Conservation (phyloP, 2,329 filamentous ascomycete species). For the Penicillium sp. region DNA sequence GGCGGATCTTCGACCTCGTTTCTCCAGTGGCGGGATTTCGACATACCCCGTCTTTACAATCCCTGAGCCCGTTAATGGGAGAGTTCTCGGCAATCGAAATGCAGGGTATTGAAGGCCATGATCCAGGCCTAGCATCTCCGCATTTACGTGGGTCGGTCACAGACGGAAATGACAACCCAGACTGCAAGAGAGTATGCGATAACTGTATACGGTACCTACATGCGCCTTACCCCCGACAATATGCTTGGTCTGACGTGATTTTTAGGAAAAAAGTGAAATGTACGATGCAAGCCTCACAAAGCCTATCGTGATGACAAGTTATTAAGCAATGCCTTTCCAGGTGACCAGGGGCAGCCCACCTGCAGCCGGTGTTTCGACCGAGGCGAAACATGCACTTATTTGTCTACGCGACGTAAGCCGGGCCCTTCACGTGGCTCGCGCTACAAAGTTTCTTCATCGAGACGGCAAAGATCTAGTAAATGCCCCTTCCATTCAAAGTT, state of each 20-base stretch:
- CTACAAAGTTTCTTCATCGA: slow-evolving; percentile 1
- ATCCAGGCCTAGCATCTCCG: background rate
- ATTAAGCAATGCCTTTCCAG: slow-evolving; percentile 15
- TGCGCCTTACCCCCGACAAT: background rate
- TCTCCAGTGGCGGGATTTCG: background rate
- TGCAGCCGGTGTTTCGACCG: slow-evolving; percentile 38
- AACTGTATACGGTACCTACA: slow-evolving; percentile 14
- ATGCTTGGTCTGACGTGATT: background rate
- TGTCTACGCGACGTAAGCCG: slow-evolving; percentile 30
- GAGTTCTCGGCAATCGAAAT: background rate
- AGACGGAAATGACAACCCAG: background rate
- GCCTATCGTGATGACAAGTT: background rate
- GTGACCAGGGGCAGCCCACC: slow-evolving; percentile 30
- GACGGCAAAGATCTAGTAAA: background rate
- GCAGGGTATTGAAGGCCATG: background rate
- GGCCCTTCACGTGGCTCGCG: slow-evolving; percentile 32
- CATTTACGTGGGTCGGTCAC: background rate
- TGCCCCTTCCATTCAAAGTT: background rate
- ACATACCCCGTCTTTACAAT: background rate
- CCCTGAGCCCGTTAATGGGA: no score
- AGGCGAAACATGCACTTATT: slow-evolving; percentile 30
- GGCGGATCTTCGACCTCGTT: background rate
- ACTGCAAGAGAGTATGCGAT: slow-evolving; percentile 12
- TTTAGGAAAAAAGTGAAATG: background rate
- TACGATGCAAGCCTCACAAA: background rate